phyloP scores from a whole-genome alignment of 148 eudicot genomes.

The Mesembryanthemum crystallinum region DNA sequence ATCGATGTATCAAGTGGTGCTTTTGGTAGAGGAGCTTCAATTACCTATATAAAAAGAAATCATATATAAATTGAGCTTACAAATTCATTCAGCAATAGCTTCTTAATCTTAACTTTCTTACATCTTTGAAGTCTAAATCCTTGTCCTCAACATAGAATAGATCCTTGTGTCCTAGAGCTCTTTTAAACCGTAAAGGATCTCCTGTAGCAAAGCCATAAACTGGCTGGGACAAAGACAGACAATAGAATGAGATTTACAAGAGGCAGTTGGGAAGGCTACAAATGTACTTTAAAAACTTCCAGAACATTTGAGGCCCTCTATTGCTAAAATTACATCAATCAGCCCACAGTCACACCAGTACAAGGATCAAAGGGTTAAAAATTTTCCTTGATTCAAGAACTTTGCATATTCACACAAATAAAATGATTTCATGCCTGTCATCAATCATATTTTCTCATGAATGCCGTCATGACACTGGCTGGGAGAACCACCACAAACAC shows the following conservation, averaged over 20 bases:
- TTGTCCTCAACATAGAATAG: constrained; percentile 67
- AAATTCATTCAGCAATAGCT: not conserved
- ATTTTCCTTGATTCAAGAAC: not conserved
- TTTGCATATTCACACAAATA: not conserved
- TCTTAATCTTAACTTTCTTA: constrained; percentile 28
- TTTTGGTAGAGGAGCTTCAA: constrained; percentile 81
- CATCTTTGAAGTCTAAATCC: constrained; percentile 75
- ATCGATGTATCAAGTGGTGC: constrained; percentile 75
- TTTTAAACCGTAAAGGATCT: constrained; percentile 64
- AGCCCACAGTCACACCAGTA: not conserved
- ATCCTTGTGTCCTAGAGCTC: constrained; percentile 70
- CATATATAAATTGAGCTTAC: constrained; percentile 6
- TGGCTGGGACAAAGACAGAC: constrained; percentile 45
- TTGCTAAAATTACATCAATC: not conserved
- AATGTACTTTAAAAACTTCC: not conserved
- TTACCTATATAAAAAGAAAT: constrained; percentile 37
- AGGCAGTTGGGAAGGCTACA: not conserved
- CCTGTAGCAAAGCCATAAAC: constrained; percentile 73
- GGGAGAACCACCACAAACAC: not conserved
- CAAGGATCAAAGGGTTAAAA: not conserved
- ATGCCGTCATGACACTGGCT: not conserved
- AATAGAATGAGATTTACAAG: constrained; percentile 9
- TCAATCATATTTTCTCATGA: not conserved
- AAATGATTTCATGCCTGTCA: not conserved
- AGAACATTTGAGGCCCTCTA: not conserved